These are phyloP conservation scores for Glomus cerebriforme DNA, from an alignment of 192 early-diverging fungal genomes.

Conservation along the genomic window DNA sequence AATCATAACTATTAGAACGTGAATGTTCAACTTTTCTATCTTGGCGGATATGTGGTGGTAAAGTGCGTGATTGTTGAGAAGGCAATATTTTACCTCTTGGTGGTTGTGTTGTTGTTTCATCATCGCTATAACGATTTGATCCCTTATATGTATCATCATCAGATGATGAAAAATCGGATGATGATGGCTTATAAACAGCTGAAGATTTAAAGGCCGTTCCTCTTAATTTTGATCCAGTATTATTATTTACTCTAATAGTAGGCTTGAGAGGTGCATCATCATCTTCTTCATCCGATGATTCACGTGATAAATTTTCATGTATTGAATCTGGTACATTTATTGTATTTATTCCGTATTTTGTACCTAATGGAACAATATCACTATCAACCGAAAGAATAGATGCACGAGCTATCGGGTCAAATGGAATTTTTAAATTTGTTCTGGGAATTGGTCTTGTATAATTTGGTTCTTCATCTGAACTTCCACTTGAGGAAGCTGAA, in stretches of 20 bases:
- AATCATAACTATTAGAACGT: conserved; percentile 3
- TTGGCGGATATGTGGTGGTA: not conserved
- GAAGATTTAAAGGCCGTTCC: not conserved
- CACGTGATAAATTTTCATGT: not conserved
- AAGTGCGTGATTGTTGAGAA: not conserved
- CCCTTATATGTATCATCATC: not conserved
- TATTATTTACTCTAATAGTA: not conserved
- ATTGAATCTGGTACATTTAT: not conserved
- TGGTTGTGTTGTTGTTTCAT: not conserved
- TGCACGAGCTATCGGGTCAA: not conserved
- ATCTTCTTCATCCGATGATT: not conserved
- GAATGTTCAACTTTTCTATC: not conserved
- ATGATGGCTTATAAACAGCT: not conserved
- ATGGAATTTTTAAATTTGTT: not conserved
- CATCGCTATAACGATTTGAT: conserved; percentile 3
- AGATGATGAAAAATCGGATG: not conserved
- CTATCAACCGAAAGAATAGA: not conserved
- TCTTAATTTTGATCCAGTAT: not conserved
- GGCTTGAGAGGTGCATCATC: not conserved
- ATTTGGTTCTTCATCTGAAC: not conserved
- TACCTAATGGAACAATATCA: conserved; percentile 18
- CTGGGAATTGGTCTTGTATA: not conserved
- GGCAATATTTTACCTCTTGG: not conserved
- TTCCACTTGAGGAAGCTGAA: not conserved
- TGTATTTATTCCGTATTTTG: not conserved